These are phyloP conservation scores for Verticillium longisporum DNA, from an alignment of 2,329 filamentous ascomycete genomes.

Conservation along the genomic window DNA sequence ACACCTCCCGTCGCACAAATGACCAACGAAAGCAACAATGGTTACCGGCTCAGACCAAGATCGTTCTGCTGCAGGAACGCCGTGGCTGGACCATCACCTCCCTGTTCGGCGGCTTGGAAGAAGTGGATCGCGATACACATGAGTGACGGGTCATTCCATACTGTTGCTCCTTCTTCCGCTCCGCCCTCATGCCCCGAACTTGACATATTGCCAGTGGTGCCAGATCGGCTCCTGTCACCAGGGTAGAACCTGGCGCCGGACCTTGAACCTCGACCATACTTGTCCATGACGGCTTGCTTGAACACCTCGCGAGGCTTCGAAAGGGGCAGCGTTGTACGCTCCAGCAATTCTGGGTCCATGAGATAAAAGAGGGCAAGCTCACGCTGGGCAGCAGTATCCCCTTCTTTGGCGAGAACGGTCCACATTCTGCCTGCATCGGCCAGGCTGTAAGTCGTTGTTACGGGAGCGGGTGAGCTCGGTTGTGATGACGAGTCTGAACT, in stretches of 20 bases:
- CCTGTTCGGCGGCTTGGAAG: conserved; percentile 85
- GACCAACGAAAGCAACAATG: background rate
- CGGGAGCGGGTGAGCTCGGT: conserved; percentile 35
- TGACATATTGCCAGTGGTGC: conserved; percentile 17
- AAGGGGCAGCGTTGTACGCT: conserved; percentile 73
- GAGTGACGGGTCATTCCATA: conserved; percentile 71
- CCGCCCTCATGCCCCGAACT: conserved; percentile 18
- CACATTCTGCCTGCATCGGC: conserved; percentile 83
- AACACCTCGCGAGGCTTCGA: conserved; percentile 84
- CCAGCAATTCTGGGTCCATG: conserved; percentile 79
- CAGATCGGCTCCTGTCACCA: conserved; percentile 7
- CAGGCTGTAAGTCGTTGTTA: conserved; percentile 60
- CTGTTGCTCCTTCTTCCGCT: conserved; percentile 35
- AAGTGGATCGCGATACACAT: conserved; percentile 96
- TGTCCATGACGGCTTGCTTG: conserved; percentile 77
- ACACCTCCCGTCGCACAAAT: background rate
- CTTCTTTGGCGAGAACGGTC: conserved; percentile 90
- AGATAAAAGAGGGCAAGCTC: conserved; percentile 92
- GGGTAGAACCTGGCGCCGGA: conserved; percentile 12
- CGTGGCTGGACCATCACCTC: conserved; percentile 80
- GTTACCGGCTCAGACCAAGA: conserved; percentile 5
- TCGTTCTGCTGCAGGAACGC: conserved; percentile 70
- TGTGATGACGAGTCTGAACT: conserved; percentile 6
- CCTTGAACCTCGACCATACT: conserved; percentile 37
- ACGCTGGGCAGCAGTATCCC: conserved; percentile 79